Conservation (phyloP, 2,329 filamentous ascomycete species). For the Colletotrichum sp. region DNA sequence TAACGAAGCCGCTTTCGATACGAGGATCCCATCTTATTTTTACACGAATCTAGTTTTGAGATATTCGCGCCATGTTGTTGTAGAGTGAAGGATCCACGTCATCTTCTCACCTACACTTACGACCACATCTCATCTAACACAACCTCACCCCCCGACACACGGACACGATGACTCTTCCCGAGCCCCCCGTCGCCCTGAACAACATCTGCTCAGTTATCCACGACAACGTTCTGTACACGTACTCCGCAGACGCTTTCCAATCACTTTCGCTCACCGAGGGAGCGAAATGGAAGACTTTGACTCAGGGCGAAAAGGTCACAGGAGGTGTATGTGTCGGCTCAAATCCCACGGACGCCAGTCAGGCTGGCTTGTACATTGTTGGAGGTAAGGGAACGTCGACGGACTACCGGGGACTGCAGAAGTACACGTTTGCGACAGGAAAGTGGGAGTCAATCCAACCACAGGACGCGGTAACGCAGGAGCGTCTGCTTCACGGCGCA, state of each 20-base stretch:
- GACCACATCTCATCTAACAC: background rate
- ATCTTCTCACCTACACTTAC: background rate
- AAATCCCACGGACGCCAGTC: constrained; percentile 59
- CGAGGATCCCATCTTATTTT: background rate
- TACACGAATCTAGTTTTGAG: background rate
- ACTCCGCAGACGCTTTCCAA: constrained; percentile 76
- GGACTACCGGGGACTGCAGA: constrained; percentile 78
- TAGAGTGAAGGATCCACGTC: constrained; percentile 5
- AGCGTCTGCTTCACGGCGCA: constrained; percentile 77
- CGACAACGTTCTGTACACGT: constrained; percentile 84
- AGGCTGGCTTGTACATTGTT: constrained; percentile 77
- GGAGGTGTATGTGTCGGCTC: constrained; percentile 80
- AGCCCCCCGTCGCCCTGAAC: constrained; percentile 72
- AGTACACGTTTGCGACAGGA: constrained; percentile 58
- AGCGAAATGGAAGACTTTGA: constrained; percentile 72
- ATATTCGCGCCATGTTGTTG: background rate
- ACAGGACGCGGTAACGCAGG: constrained; percentile 60
- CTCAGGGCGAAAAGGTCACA: constrained; percentile 71
- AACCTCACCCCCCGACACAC: background rate
- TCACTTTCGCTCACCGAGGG: constrained; percentile 72
- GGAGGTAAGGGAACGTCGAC: constrained; percentile 66
- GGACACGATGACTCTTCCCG: constrained; percentile 70
- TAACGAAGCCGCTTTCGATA: background rate
- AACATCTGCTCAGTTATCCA: constrained; percentile 83
- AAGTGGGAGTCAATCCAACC: constrained; percentile 56